Conservation (phyloP, 2,329 filamentous ascomycete genomes). For the Didymella keratinophila region DNA sequence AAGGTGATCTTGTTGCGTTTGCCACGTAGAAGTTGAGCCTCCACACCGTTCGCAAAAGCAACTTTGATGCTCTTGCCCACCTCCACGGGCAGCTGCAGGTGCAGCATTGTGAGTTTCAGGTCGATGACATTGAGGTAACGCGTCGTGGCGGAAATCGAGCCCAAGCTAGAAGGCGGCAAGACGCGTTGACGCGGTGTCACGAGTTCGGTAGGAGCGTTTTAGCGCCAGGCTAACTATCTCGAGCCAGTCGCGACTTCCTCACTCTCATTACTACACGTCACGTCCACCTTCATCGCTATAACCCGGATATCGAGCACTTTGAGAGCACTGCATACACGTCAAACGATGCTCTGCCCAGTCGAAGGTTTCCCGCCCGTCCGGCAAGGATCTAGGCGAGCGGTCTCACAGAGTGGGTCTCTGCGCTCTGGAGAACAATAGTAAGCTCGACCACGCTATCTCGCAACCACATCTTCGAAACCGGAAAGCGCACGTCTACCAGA, state of each 20-base stretch:
- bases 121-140: neutral
- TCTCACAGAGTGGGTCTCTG: conserved; percentile 28
- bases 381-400: conserved; percentile 11
- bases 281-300: neutral
- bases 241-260: neutral
- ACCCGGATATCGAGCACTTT: too few species aligned
- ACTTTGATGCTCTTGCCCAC: neutral
- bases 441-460: conserved; percentile 31
- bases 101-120: conserved; percentile 20
- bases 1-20: neutral
- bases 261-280: neutral
- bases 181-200: conserved; percentile 33
- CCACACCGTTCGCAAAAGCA: too few species aligned
- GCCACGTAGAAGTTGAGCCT: too few species aligned
- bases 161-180: neutral
- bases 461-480: conserved; percentile 17
- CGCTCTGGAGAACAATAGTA: conserved; percentile 47
- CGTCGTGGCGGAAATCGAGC: too few species aligned
- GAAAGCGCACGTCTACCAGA: conserved; percentile 21
- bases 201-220: neutral
- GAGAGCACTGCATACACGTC: neutral
- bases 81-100: neutral
- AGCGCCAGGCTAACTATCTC: conserved; percentile 1
- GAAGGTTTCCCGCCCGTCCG: neutral
- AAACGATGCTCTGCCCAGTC: neutral